Evolutionary conservation across 148 eudicot genomes (phyloP), one percentile per base, ranked within the genome.

Genomic region (Chenopodium berlandieri): DNA sequence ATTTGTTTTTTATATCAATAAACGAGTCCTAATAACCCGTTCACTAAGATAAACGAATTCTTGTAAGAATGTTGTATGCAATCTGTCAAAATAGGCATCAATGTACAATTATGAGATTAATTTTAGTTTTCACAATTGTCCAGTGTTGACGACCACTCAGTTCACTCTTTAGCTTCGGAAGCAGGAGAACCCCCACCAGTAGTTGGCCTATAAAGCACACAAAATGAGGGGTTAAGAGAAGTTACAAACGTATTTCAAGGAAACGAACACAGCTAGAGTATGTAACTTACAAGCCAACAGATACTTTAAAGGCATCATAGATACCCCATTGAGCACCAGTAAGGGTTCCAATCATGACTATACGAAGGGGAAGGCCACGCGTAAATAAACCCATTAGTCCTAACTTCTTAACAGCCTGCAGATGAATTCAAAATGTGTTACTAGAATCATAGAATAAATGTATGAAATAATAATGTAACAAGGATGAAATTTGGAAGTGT

Each of bases 281-380:
- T 44, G 75, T 71, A 82, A 91, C 97, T 86, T 89, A 93, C 97
- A 93, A 84, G 70, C 97, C 97, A 77, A 89, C 92, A 66, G 82
- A 87, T 27, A 93, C 94, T 87, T 93, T 93, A 87, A 89, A 90
- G 23, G 91, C 84, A 81, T 91, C 97, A 80, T 93, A 93, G 52
- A 93, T 91, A 46, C 84, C 90, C 97, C 97, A 93, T 75, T 93
- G 97, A 14, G 89, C 89, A 65, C 92, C 91, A 32, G 97, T 93
- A 40, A 93, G 94, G 22, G 94, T 89, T 75, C 97, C 94, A 27
- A 93, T 85, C 92, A 89, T 93, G 85, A 93, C 87, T 40, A 93
- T 91, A 75, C 97, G 93, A 64, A 91, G 93, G 63, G 97, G 97
- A 73, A 93, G 93, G 31, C 97, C 97, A 19, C 94, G 91, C 3